Evolutionary conservation across 768 basidiomycete genomes (phyloP).

Genomic region (Collybia sordida): DNA sequence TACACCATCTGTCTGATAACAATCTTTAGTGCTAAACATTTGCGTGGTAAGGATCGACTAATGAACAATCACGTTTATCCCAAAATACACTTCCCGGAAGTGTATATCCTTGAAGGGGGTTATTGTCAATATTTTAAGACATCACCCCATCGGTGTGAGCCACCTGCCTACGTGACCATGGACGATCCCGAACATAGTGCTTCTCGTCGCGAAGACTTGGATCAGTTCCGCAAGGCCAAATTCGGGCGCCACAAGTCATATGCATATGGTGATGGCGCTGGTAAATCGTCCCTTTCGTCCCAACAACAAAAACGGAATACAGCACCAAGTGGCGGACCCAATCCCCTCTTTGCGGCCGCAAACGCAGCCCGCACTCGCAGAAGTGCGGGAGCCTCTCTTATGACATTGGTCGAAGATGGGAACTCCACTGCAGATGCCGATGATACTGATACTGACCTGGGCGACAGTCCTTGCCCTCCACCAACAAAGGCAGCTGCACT

Average conservation of each 20-base stretch:
- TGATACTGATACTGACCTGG: slow-evolving; percentile 76
- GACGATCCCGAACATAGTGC: slow-evolving; percentile 85
- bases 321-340: slow-evolving; percentile 51
- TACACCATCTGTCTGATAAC: background rate
- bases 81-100: slow-evolving; percentile 91
- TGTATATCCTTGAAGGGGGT: slow-evolving; percentile 96
- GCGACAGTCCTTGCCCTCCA: slow-evolving; percentile 88
- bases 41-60: slow-evolving; percentile 87
- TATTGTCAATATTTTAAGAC: slow-evolving; percentile 85
- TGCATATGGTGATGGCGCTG: slow-evolving; percentile 78
- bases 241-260: slow-evolving; percentile 91
- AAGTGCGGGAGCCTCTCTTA: slow-evolving; percentile 44
- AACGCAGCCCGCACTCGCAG: slow-evolving; percentile 68
- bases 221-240: slow-evolving; percentile 87
- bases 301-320: slow-evolving; percentile 65
- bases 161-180: slow-evolving; percentile 87
- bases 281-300: slow-evolving; percentile 34
- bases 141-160: slow-evolving; percentile 72
- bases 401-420: slow-evolving; percentile 68
- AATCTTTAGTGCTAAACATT: slow-evolving; percentile 77
- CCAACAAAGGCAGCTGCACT: slow-evolving; percentile 56
- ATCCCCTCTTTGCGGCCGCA: slow-evolving; percentile 65
- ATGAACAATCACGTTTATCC: slow-evolving; percentile 90
- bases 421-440: slow-evolving; percentile 62
- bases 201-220: slow-evolving; percentile 82